Base-by-base conservation (phyloP, 75 land plant species). In the Selaginella moellendorffii region DNA sequence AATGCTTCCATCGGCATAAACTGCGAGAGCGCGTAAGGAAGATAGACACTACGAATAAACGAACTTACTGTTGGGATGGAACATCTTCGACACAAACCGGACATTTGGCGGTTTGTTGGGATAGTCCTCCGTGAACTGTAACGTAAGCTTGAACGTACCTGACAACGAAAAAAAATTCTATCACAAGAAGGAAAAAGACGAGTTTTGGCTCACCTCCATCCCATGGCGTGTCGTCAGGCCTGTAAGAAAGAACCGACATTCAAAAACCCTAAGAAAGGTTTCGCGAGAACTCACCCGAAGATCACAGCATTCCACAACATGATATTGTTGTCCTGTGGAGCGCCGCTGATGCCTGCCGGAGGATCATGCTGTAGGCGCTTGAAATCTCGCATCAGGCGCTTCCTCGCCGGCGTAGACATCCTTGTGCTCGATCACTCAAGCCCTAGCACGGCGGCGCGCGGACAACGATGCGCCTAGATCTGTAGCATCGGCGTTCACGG, bases 151-250 rank as follows among this genome's bases (percentile, higher is more conserved):
- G 67, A 87, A 87, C 69, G 93, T 87, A 27, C 93, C 93, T 90
- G 76, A 5, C 5, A 36, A 5, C 10, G 46, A 14, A 17, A 29
- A 27, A 53, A 67, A 26, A 1, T 17, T 25, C 0, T 54, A 14
- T 36, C 46, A 5, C 14, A 5, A 14, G 5, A 36, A 36, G 10
- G 5, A 5, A 36, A 67, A 56, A 56, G 5, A 36, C 46, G 5
- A 36, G 14, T 5, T 36, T 36, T n/a, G n/a, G n/a, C 82, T 68
- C 58, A 90, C 97, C 97, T 84, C 97, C 97, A 63, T 90, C 97
- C 97, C 97, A 90, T 26, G 97, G 97, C 30, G 97, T 87, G 63
- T 90, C 97, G 80, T 90, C 97, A 17, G 96, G 96, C 29, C 96
- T 90, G 87, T 81, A 84, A 63, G 31, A 59, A 0, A 74, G 70